Conservation (phyloP, 495 filamentous ascomycete genomes). For the Usnea hakonensis region DNA sequence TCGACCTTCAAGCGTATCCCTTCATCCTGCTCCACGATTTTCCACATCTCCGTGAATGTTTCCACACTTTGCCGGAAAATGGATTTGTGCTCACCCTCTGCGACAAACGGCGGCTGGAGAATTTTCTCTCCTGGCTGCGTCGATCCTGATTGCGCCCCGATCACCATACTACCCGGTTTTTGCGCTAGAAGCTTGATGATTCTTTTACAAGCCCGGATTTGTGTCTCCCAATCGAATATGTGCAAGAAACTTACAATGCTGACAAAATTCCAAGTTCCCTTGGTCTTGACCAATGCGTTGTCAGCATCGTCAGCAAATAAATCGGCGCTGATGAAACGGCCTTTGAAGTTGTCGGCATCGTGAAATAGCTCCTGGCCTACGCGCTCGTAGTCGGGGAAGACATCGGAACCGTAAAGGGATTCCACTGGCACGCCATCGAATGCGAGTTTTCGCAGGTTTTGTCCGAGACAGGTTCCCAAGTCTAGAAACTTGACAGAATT, state of each 20-base stretch:
- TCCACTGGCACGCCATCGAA: slow-evolving; percentile 1
- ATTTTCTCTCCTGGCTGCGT: slow-evolving; percentile 4
- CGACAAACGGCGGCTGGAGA: slow-evolving; percentile 9
- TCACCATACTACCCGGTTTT: slow-evolving; percentile 6
- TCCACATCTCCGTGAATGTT: slow-evolving; percentile 37
- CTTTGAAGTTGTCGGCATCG: slow-evolving; percentile 8
- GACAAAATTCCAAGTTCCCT: slow-evolving; percentile 12
- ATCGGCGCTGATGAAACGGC: slow-evolving; percentile 13
- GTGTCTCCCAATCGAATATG: slow-evolving; percentile 6
- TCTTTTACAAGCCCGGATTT: slow-evolving; percentile 8
- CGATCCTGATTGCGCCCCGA: slow-evolving; percentile 7
- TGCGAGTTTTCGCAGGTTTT: slow-evolving; percentile 16
- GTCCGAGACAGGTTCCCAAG: slow-evolving; percentile 19
- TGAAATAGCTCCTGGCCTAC: slow-evolving; percentile 9
- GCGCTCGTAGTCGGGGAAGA: slow-evolving; percentile 4
- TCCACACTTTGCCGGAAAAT: slow-evolving; percentile 33
- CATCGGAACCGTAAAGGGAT: slow-evolving; percentile 6
- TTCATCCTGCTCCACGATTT: slow-evolving; percentile 32
- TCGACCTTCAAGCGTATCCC: slow-evolving; percentile 13
- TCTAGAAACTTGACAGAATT: slow-evolving; percentile 11
- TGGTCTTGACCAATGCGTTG: slow-evolving; percentile 4
- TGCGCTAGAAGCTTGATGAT: slow-evolving; percentile 6
- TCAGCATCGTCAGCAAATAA: slow-evolving; percentile 5
- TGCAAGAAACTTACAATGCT: slow-evolving; percentile 12
- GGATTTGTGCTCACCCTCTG: slow-evolving; percentile 5